These are phyloP conservation scores for Allium cepa DNA, from an alignment of 106 monocot genomes.

Conservation along the genomic window DNA sequence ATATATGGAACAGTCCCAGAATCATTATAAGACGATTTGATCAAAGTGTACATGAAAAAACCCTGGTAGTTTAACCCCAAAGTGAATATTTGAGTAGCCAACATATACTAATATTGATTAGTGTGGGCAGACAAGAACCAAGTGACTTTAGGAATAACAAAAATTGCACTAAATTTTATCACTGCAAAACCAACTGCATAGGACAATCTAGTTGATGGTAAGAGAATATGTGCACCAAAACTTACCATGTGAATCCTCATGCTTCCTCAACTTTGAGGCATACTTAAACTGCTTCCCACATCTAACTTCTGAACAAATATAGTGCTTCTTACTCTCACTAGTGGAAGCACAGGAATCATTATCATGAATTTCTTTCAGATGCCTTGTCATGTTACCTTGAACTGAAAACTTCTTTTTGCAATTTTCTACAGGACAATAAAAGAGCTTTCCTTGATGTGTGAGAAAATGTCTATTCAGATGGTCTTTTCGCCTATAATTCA, in stretches of 20 bases:
- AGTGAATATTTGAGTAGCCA: too few species aligned
- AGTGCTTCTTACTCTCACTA: slow-evolving; percentile 26
- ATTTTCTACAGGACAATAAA: slow-evolving; percentile 45
- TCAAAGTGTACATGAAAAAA: too few species aligned
- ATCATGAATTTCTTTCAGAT: slow-evolving; percentile 64
- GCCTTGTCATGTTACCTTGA: slow-evolving; percentile 65
- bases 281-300: slow-evolving; percentile 79
- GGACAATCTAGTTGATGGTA: neutral
- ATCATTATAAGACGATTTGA: too few species aligned
- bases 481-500: slow-evolving; percentile 69
- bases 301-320: slow-evolving; percentile 52
- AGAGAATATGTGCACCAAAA: neutral
- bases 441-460: slow-evolving; percentile 67
- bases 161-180: too few species aligned
- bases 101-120: too few species aligned
- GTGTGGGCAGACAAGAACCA: too few species aligned
- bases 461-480: slow-evolving; percentile 71
- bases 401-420: slow-evolving; percentile 54
- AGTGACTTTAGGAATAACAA: too few species aligned
- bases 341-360: slow-evolving; percentile 10
- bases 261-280: slow-evolving; percentile 67
- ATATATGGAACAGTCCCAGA: too few species aligned
- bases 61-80: too few species aligned
- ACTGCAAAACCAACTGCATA: too few species aligned
- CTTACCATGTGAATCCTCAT: slow-evolving; percentile 72